Percentiles rank a stretch among this genome's conserved stretches.
phyloP scores from a whole-genome alignment of 2,329 filamentous ascomycete species.

The Aspergillus pseudonomiae region DNA sequence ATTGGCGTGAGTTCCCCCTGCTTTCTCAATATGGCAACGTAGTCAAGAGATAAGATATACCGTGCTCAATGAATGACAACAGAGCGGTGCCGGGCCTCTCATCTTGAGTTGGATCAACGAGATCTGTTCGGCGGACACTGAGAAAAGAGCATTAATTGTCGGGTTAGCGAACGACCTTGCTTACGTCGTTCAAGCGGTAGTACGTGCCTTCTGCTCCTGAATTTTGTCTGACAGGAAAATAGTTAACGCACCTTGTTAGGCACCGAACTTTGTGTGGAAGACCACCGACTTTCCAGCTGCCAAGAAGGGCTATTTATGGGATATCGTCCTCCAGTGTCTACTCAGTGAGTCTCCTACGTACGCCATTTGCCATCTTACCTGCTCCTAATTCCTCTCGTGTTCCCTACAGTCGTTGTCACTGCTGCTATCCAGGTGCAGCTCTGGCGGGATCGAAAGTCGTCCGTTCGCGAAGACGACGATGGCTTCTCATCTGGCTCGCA shows the following conservation, averaged over 20 bases:
- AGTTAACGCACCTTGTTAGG: slow-evolving; percentile 9
- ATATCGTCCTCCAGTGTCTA: slow-evolving; percentile 37
- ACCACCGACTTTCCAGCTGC: slow-evolving; percentile 44
- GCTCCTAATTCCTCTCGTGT: not conserved
- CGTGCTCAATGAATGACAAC: not conserved
- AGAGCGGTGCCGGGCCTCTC: slow-evolving; percentile 41
- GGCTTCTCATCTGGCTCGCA: not conserved
- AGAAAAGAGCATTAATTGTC: slow-evolving; percentile 37
- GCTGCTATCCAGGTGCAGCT: not conserved
- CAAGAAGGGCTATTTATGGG: slow-evolving; percentile 42
- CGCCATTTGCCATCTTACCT: rapidly evolving
- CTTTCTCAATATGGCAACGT: no score
- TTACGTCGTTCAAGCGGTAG: slow-evolving; percentile 39
- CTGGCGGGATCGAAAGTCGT: not conserved
- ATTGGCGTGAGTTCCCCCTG: slow-evolving; percentile 32
- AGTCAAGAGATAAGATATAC: no score
- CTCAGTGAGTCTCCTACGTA: slow-evolving; percentile 30
- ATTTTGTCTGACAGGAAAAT: no score
- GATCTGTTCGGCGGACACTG: slow-evolving; percentile 35
- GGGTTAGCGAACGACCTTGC: slow-evolving; percentile 37
- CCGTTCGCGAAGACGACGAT: not conserved
- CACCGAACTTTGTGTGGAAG: slow-evolving; percentile 48
- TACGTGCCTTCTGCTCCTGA: slow-evolving; percentile 8
- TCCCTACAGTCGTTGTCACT: not conserved
- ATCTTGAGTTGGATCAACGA: slow-evolving; percentile 44